Conservation (phyloP, 2,329 filamentous ascomycete species). For the Aureobasidium sp. region DNA sequence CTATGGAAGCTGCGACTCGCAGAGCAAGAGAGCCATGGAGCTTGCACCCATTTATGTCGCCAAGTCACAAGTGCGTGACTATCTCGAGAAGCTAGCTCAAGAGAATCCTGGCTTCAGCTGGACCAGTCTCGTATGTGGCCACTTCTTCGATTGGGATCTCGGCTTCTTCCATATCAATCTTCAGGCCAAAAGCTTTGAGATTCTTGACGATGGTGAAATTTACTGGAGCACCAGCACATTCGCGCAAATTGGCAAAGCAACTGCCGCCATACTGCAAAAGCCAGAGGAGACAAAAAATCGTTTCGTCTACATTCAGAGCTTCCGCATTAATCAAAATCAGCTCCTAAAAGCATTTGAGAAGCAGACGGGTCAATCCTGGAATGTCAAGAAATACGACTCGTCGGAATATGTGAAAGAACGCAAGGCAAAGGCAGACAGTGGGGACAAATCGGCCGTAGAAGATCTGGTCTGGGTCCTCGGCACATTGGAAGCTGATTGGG, state of each 20-base stretch:
- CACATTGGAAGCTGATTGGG: conserved; percentile 27
- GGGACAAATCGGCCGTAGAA: conserved; percentile 27
- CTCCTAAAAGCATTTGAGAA: conserved; percentile 49
- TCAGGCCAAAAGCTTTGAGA: conserved; percentile 42
- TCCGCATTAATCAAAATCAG: conserved; percentile 52
- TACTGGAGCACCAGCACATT: conserved; percentile 48
- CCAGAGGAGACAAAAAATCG: conserved; percentile 49
- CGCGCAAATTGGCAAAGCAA: conserved; percentile 44
- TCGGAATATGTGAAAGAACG: conserved; percentile 27
- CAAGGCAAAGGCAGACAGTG: conserved; percentile 31
- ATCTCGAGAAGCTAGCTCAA: conserved; percentile 37
- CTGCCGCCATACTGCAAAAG: conserved; percentile 45
- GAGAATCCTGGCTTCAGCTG: conserved; percentile 45
- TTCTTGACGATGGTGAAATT: conserved; percentile 52
- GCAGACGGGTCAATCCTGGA: conserved; percentile 46
- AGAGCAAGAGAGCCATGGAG: conserved; percentile 29
- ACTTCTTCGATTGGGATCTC: conserved; percentile 57
- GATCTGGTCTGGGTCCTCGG: conserved; percentile 28
- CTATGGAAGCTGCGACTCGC: conserved; percentile 41
- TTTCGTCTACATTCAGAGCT: conserved; percentile 52
- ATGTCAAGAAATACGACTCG: conserved; percentile 36
- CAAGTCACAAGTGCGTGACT: conserved; percentile 47
- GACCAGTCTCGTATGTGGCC: conserved; percentile 52
- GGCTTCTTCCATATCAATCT: conserved; percentile 49
- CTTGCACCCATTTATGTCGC: conserved; percentile 46